These are phyloP conservation scores for Miscanthus lutarioriparius DNA, from an alignment of 176 grass and related monocot species.

Conservation along the genomic window DNA sequence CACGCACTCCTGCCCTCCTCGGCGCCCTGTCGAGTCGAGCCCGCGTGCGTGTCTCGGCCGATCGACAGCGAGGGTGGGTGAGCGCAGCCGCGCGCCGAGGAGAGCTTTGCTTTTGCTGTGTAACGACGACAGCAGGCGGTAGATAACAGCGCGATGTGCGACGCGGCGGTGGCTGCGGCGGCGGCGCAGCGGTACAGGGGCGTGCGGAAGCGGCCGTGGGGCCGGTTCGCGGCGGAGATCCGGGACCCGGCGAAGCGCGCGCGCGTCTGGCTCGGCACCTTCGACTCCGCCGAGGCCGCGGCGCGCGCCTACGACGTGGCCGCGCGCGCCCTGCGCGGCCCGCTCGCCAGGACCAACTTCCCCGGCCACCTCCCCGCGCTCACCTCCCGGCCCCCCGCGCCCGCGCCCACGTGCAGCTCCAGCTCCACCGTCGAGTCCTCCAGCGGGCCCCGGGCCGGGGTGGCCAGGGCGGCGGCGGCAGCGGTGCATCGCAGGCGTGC, in stretches of 20 bases:
- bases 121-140: too few relatives aligned
- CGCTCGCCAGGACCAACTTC: slow-evolving; percentile 51
- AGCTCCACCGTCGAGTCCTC: slow-evolving; percentile 58
- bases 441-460: slow-evolving; percentile 25
- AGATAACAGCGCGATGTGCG: too few relatives aligned
- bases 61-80: too few relatives aligned
- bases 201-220: slow-evolving; percentile 85
- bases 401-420: slow-evolving; percentile 44
- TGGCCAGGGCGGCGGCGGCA: neutral
- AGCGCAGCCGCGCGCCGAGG: too few relatives aligned
- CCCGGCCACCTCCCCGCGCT: too few relatives aligned
- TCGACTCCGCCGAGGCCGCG: slow-evolving; percentile 56
- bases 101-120: too few relatives aligned
- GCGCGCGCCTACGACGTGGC: neutral
- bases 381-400: too few relatives aligned
- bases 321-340: slow-evolving; percentile 43
- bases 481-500: neutral
- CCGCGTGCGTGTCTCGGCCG: too few relatives aligned
- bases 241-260: slow-evolving; percentile 70
- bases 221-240: slow-evolving; percentile 85
- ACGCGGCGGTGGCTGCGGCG: too few relatives aligned
- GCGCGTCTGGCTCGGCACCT: slow-evolving; percentile 90
- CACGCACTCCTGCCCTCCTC: too few relatives aligned
- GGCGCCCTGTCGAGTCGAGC: too few relatives aligned
- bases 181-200: slow-evolving; percentile 43